Conservation (phyloP, 176 grass and related monocot species). For the Musa schizocarpa region DNA sequence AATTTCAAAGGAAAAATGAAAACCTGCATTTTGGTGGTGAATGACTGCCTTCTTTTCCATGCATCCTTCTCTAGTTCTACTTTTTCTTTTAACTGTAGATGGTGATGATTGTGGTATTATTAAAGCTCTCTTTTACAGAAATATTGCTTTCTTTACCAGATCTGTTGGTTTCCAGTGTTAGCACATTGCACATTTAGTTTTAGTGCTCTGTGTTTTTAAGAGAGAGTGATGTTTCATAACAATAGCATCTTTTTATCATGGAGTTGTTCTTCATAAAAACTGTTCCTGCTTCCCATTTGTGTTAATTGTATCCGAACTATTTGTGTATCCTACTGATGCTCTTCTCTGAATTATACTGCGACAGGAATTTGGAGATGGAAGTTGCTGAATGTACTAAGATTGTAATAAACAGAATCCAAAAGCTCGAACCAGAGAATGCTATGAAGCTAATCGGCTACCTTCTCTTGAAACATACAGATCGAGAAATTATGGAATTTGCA, state of each 20-base stretch:
- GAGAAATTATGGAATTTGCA: conserved; percentile 24
- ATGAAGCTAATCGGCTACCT: conserved; percentile 26
- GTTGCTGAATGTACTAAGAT: conserved; percentile 22
- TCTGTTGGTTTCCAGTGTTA: not conserved
- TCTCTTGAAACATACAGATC: not conserved
- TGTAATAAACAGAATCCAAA: conserved; percentile 17
- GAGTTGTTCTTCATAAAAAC: not conserved
- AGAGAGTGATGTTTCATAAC: not conserved
- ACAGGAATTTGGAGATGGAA: conserved; percentile 24
- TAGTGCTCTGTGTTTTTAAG: not conserved
- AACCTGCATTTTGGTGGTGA: not conserved
- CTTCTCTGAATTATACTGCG: not conserved
- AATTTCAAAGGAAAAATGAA: not conserved
- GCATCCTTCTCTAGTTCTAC: not conserved
- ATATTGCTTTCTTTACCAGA: not conserved
- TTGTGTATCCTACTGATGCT: conserved; percentile 12
- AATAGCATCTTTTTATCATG: not conserved
- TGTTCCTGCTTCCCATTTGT: not conserved
- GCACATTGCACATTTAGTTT: not conserved
- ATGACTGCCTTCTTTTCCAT: not conserved
- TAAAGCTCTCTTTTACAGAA: not conserved
- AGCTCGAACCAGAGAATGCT: conserved; percentile 16
- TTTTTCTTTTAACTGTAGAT: not conserved
- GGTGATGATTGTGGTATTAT: not conserved
- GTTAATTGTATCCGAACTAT: not conserved